Evolutionary conservation across 1,139 yeast genomes (phyloP).

Genomic region (Nakaseomyces glabratus): DNA sequence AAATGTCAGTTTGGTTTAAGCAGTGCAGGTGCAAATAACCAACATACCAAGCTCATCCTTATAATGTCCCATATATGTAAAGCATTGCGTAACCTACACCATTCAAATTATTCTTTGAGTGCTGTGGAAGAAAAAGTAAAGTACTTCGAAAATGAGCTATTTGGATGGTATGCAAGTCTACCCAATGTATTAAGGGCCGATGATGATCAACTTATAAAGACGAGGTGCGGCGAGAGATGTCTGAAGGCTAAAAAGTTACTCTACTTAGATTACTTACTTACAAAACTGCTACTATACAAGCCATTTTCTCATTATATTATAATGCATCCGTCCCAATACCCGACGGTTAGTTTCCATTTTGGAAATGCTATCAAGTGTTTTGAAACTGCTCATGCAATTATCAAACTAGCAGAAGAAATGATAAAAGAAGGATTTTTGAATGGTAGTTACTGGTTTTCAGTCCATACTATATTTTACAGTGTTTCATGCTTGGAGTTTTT

Average conservation of each 20-base stretch:
- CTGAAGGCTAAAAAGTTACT: constrained; percentile 55
- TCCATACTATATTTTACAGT: constrained; percentile 78
- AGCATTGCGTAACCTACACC: constrained; percentile 33
- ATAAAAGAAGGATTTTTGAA: constrained; percentile 56
- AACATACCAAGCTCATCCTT: constrained; percentile 65
- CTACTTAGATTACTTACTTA: constrained; percentile 57
- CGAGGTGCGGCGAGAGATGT: constrained; percentile 38
- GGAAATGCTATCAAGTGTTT: constrained; percentile 63
- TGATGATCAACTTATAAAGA: constrained; percentile 8
- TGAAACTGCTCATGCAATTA: constrained; percentile 70
- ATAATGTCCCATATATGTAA: constrained; percentile 46
- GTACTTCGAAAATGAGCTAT: constrained; percentile 55
- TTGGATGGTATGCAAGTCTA: constrained; percentile 58
- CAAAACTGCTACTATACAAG: constrained; percentile 59
- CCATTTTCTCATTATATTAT: constrained; percentile 56
- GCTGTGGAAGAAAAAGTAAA: constrained; percentile 9
- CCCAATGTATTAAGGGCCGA: constrained; percentile 61
- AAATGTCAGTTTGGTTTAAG: constrained; percentile 33
- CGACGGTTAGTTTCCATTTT: constrained; percentile 38
- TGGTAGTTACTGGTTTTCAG: constrained; percentile 86
- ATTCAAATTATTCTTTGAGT: constrained; percentile 8
- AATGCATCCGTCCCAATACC: constrained; percentile 11
- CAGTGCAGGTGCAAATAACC: constrained; percentile 69
- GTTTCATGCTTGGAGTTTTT: constrained; percentile 76
- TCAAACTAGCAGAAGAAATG: constrained; percentile 69